Evolutionary conservation across 495 filamentous ascomycete genomes (phyloP), one percentile per base, ranked within the genome.

Genomic region (Xylaria sp.): DNA sequence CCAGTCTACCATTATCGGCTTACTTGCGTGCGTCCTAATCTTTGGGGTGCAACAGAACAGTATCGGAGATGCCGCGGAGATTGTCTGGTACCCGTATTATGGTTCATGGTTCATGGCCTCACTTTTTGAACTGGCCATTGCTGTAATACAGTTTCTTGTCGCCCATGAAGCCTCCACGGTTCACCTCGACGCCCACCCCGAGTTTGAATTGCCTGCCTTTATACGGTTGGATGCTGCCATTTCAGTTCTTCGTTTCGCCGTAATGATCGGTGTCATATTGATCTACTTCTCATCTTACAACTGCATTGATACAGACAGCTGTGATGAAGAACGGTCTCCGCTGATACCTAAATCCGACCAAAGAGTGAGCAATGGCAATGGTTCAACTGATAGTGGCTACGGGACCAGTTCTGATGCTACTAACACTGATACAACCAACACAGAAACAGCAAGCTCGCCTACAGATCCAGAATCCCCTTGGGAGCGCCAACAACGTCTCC

Each of bases 71-170:
- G 78, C 80, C 19, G 64, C 78, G 57, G 82, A 82, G 57, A 81
- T 84, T 12, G 86, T 90, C 21, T 91, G 89, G 89, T 88, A 91
- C 69, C 87, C 88, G 0, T 90, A 87, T 71, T 85, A 83, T 44
- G 88, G 87, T 14, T 84, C 86, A 7, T 88, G 89, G 82, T 72
- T 85, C 29, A 69, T 90, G 29, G 85, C 82, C 19, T 75, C 90
- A 7, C 61, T 83, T 15, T 82, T 85, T 7, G 89, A 91, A 76
- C 74, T 82, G 0, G 75, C 79, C 44, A 75, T 89, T 35, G 77
- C 81, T 43, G 72, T 67, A 24, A 44, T 87, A 50, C 69, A 79
- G 14, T 73, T 82, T 17, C 75, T 81, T 37, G 73, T 76, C 21
- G 73, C 77, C 24, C 40, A 65, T 48, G 68, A 73, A n/a, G 68